These are phyloP conservation scores for Gomphus sp. DNA, from an alignment of 1,284 basidiomycete genomes.

Conservation along the genomic window DNA sequence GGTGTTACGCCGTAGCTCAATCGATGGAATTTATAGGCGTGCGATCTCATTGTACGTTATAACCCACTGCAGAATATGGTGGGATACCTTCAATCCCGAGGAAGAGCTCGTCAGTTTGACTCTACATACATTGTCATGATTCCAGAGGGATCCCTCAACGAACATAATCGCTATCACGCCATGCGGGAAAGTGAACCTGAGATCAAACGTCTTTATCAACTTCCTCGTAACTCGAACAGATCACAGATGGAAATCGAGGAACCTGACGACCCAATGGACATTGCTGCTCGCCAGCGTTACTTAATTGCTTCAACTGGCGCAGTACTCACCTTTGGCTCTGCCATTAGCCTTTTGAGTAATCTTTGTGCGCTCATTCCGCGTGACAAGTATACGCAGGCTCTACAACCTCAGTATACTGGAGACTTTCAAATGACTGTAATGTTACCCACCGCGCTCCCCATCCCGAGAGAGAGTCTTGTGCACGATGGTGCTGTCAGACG, in stretches of 20 bases:
- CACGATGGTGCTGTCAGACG: constrained; percentile 47
- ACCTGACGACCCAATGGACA: constrained; percentile 41
- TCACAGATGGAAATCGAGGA: constrained; percentile 41
- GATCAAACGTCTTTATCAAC: constrained; percentile 49
- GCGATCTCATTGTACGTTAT: constrained; percentile 77
- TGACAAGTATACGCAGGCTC: constrained; percentile 54
- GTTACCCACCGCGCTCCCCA: constrained; percentile 60
- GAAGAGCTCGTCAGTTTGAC: constrained; percentile 64
- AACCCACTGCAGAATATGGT: constrained; percentile 72
- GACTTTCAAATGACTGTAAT: constrained; percentile 48
- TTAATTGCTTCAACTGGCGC: constrained; percentile 64
- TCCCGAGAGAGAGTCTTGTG: constrained; percentile 42
- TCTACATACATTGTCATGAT: constrained; percentile 78
- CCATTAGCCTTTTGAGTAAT: constrained; percentile 58
- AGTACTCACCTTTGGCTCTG: constrained; percentile 64
- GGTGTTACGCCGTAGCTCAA: neutral
- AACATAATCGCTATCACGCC: constrained; percentile 46
- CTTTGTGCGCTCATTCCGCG: constrained; percentile 68
- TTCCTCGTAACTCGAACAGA: constrained; percentile 21
- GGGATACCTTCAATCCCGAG: constrained; percentile 76
- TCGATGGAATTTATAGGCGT: constrained; percentile 38
- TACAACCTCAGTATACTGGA: constrained; percentile 50
- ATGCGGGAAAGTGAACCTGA: constrained; percentile 54
- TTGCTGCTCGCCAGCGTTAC: constrained; percentile 59
- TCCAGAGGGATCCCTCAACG: constrained; percentile 39